Percentiles rank a stretch among this genome's conserved stretches.
phyloP scores from a whole-genome alignment of 108 stramenopile species.

The Asterionellopsis glacialis region DNA sequence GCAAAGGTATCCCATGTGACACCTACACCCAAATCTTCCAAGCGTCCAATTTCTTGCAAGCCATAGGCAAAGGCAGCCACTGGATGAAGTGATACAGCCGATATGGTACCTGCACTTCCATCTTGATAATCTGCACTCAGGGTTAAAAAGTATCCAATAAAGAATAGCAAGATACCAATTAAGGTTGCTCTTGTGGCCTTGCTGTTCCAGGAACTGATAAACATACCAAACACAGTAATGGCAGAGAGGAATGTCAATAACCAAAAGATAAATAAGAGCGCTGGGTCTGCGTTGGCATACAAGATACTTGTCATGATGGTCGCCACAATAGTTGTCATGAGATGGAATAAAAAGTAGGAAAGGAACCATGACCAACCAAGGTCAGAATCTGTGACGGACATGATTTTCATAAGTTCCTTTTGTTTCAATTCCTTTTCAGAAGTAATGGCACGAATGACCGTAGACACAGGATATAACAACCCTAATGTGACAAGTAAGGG shows the following conservation, averaged over 20 bases:
- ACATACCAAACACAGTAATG: conserved; percentile 47
- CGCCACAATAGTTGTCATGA: conserved; percentile 38
- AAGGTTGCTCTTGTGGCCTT: conserved; percentile 69
- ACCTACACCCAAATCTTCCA: conserved; percentile 73
- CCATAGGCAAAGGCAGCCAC: conserved; percentile 73
- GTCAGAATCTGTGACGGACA: conserved; percentile 68
- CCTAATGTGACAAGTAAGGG: conserved; percentile 47
- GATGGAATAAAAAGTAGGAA: conserved; percentile 48
- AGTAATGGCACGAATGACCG: conserved; percentile 53
- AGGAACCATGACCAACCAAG: conserved; percentile 73
- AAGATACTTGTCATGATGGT: conserved; percentile 41
- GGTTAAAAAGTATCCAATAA: conserved; percentile 71
- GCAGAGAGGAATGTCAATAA: conserved; percentile 25
- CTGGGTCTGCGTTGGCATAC: conserved; percentile 39
- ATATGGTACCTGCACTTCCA: conserved; percentile 30
- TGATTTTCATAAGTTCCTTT: conserved; percentile 89
- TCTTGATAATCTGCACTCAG: conserved; percentile 38
- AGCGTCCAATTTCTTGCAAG: conserved; percentile 66
- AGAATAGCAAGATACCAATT: conserved; percentile 71
- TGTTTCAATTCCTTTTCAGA: conserved; percentile 74
- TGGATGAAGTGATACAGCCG: conserved; percentile 61
- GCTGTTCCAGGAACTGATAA: conserved; percentile 56
- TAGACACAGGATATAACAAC: conserved; percentile 63
- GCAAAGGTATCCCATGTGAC: conserved; percentile 31
- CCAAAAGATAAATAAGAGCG: conserved; percentile 66